Conservation (phyloP, 441 rosid genomes). For the Croton laevigatus region DNA sequence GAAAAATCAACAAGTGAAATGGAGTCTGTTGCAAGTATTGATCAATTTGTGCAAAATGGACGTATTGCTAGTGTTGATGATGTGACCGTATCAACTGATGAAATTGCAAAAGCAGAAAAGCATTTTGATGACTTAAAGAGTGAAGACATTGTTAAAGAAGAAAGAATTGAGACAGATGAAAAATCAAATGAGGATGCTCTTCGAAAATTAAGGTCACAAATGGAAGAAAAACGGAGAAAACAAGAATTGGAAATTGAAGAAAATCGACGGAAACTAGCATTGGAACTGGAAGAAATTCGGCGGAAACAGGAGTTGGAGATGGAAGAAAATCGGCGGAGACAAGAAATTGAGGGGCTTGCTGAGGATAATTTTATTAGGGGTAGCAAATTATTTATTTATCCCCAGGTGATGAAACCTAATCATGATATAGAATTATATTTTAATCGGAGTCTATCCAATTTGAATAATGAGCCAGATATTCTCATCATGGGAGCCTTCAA, state of each 20-base stretch:
- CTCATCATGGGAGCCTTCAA: constrained; percentile 92
- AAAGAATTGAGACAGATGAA: constrained; percentile 17
- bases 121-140: constrained; percentile 17
- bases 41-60: constrained; percentile 33
- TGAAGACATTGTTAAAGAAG: constrained; percentile 26
- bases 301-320: constrained; percentile 19
- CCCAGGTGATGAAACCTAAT: constrained; percentile 53
- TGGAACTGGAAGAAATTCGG: constrained; percentile 28
- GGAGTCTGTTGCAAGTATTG: constrained; percentile 18
- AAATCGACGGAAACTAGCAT: constrained; percentile 39
- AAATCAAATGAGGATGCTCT: constrained; percentile 30
- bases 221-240: constrained; percentile 36
- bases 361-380: constrained; percentile 46
- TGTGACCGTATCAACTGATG: constrained; percentile 14
- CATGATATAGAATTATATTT: constrained; percentile 74
- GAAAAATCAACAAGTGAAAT: constrained; percentile 16
- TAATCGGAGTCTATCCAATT: constrained; percentile 58
- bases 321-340: constrained; percentile 39
- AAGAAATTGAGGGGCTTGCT: constrained; percentile 55
- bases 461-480: constrained; percentile 58
- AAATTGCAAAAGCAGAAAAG: constrained; percentile 18
- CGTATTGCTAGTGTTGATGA: constrained; percentile 29
- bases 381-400: constrained; percentile 67
- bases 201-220: constrained; percentile 33
- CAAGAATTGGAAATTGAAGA: constrained; percentile 42